Conservation (phyloP, 1,284 basidiomycete species). For the Cutaneotrichosporon cutaneum region DNA sequence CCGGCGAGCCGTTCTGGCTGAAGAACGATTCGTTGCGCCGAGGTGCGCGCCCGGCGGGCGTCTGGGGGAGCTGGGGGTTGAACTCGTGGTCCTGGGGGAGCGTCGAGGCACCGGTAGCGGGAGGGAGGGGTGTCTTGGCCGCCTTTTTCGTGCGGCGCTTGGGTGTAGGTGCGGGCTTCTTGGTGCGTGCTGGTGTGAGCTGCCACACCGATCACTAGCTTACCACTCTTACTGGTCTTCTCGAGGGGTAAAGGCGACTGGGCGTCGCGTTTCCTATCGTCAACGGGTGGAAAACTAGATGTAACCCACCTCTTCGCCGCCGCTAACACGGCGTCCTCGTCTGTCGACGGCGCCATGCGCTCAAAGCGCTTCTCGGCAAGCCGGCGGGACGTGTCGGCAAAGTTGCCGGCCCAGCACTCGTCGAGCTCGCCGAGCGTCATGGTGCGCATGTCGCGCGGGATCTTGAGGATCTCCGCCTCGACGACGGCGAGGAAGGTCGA, state of each 20-base stretch:
- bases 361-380: constrained; percentile 37
- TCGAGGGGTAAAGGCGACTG: constrained; percentile 3
- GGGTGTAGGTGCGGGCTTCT: constrained; percentile 10
- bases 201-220: neutral
- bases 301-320: constrained; percentile 40
- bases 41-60: constrained; percentile 38
- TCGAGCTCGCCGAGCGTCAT: constrained; percentile 51
- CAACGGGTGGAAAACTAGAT: neutral
- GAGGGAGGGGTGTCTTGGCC: constrained; percentile 17
- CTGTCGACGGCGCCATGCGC: constrained; percentile 29
- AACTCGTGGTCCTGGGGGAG: constrained; percentile 49
- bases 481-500: constrained; percentile 43
- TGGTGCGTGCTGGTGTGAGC: constrained; percentile 10
- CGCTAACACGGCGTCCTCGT: constrained; percentile 24
- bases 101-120: constrained; percentile 13
- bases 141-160: constrained; percentile 20
- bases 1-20: constrained; percentile 39
- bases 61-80: constrained; percentile 44
- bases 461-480: constrained; percentile 48
- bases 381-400: constrained; percentile 40
- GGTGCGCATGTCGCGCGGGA: constrained; percentile 45
- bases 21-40: constrained; percentile 38
- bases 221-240: constrained; percentile 27
- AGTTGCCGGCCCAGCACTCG: constrained; percentile 47
- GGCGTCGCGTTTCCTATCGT: constrained; percentile 13